A percentile compares a stretch with the other conserved stretches of the same genome.
Evolutionary conservation across 768 basidiomycete genomes (phyloP).

Genomic region (Hydnomerulius pinastri): DNA sequence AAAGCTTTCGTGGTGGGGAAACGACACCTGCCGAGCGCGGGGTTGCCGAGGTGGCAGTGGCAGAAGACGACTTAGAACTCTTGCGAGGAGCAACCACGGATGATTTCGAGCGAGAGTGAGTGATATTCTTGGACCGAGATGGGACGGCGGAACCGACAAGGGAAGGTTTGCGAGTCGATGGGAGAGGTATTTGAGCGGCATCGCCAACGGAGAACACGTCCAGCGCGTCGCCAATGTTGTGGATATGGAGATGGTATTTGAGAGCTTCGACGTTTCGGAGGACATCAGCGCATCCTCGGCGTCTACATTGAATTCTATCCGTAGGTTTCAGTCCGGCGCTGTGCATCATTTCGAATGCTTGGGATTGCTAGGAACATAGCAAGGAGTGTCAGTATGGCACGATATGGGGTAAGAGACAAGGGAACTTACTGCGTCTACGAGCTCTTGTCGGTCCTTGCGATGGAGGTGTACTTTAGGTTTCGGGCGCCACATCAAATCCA

Average conservation of each 20-base stretch:
- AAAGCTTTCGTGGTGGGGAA: conserved; percentile 21
- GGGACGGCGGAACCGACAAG: conserved; percentile 1
- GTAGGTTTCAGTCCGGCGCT: conserved; percentile 28
- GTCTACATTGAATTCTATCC: conserved; percentile 43
- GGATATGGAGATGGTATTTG: conserved; percentile 57
- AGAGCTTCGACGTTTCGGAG: conserved; percentile 45
- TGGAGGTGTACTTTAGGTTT: conserved; percentile 36
- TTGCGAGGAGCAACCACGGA: conserved; percentile 3
- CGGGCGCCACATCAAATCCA: conserved; percentile 35
- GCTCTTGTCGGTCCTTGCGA: conserved; percentile 37
- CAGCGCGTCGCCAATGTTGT: conserved; percentile 46
- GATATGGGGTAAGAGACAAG: background rate
- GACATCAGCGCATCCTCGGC: conserved; percentile 46
- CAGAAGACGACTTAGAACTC: background rate
- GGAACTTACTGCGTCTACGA: conserved; percentile 42
- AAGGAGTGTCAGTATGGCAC: conserved; percentile 2
- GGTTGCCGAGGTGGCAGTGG: too few species aligned
- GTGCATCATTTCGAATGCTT: conserved; percentile 29
- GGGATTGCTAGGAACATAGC: conserved; percentile 16
- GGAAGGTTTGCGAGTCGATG: background rate
- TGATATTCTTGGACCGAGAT: background rate
- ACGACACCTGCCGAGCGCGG: too few species aligned
- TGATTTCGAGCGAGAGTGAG: conserved; percentile 21
- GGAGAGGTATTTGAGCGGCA: too few species aligned
- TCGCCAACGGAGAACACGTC: background rate